phyloP scores from a whole-genome alignment of 257 asterid species.

The Cordia subcordata region DNA sequence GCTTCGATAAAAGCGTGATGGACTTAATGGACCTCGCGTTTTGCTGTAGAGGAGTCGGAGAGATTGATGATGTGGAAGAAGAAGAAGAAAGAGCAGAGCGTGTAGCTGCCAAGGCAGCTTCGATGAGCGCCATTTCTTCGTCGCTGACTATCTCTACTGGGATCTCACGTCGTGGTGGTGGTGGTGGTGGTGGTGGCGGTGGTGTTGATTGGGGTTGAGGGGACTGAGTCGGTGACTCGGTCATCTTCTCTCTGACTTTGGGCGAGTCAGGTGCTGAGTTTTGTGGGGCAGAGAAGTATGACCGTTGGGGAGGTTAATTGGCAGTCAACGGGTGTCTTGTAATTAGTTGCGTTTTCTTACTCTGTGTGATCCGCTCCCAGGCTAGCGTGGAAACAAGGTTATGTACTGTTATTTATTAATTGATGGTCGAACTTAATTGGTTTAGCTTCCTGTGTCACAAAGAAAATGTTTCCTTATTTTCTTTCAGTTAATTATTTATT shows the following conservation, averaged over 20 bases:
- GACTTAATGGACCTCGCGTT: constrained; percentile 44
- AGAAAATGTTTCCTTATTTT: no score
- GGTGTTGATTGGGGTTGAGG: constrained; percentile 17
- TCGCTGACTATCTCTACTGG: constrained; percentile 64
- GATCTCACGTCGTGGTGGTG: constrained; percentile 21
- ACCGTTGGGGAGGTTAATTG: constrained; percentile 30
- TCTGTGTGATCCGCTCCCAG: background rate
- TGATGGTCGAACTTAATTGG: no score
- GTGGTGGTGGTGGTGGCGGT: background rate
- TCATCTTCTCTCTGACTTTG: constrained; percentile 27
- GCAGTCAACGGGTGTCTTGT: background rate
- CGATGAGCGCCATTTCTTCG: constrained; percentile 79
- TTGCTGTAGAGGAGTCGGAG: constrained; percentile 23
- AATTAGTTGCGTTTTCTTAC: background rate
- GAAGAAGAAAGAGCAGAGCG: constrained; percentile 11
- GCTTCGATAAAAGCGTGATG: constrained; percentile 53
- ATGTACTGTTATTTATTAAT: no score
- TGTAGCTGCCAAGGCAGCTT: constrained; percentile 59
- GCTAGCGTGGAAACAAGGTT: no score
- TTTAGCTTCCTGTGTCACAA: no score
- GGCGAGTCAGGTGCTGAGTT: constrained; percentile 24
- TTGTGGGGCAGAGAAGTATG: constrained; percentile 10
- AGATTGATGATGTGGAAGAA: background rate
- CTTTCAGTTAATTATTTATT: no score
- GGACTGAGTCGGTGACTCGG: constrained; percentile 29